Percentiles rank a stretch among this genome's conserved stretches.
These are phyloP conservation scores for Fragaria vesca DNA, from an alignment of 306 rosid genomes.

Conservation along the genomic window DNA sequence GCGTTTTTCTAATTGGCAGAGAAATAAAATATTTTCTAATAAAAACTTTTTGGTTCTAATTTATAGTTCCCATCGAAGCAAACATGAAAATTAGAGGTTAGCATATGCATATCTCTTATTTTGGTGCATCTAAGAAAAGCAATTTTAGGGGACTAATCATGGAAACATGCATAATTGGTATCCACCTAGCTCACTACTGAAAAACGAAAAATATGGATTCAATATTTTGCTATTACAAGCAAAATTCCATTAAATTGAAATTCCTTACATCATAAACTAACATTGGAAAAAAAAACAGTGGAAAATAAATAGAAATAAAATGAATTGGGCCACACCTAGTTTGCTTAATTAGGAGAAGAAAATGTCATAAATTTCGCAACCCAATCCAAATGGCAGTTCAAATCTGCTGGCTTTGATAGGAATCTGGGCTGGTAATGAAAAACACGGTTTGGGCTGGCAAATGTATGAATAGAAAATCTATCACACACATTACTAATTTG, in stretches of 20 bases:
- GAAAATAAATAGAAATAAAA: background rate
- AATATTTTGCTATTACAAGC: background rate
- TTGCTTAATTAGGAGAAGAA: background rate
- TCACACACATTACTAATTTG: background rate
- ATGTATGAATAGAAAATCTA: background rate
- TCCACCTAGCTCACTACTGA: background rate
- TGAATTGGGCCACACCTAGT: background rate
- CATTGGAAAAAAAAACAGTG: background rate
- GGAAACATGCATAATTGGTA: background rate
- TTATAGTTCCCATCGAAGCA: background rate
- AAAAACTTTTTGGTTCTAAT: background rate
- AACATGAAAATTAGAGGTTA: background rate
- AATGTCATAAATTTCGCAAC: background rate
- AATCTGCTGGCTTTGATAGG: background rate
- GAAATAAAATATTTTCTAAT: background rate
- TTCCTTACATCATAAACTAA: background rate
- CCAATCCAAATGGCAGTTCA: background rate
- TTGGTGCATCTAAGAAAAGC: background rate
- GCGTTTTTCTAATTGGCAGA: background rate
- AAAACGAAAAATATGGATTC: background rate
- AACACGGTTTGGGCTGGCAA: constrained; percentile 6
- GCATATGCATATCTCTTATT: background rate
- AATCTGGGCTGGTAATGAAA: background rate
- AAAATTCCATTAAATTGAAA: background rate
- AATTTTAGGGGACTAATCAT: background rate